These are phyloP conservation scores for Astraeus odoratus DNA, from an alignment of 768 basidiomycete genomes.

Conservation along the genomic window DNA sequence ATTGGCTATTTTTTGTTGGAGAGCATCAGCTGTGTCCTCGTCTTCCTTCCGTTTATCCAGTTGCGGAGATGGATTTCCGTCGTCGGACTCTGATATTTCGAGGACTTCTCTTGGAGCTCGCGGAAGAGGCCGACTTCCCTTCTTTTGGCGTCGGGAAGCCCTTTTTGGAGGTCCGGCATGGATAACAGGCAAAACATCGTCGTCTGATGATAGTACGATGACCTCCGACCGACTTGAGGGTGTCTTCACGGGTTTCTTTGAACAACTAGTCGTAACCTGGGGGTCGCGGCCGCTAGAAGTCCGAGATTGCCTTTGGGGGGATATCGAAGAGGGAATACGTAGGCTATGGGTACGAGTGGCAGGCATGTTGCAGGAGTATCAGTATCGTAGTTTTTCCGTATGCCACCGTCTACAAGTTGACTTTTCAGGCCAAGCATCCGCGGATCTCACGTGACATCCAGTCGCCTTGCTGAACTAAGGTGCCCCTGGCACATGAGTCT, in stretches of 20 bases:
- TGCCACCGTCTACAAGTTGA: no score
- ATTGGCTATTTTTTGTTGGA: conserved; percentile 36
- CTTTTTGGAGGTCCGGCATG: conserved; percentile 12
- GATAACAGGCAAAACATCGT: conserved; percentile 18
- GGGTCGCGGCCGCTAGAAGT: background rate
- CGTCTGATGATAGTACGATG: conserved; percentile 31
- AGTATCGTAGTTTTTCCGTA: no score
- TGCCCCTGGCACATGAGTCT: no score
- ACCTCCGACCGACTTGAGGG: conserved; percentile 16
- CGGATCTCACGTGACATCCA: background rate
- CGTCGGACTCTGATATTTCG: conserved; percentile 56
- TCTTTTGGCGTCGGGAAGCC: conserved; percentile 4
- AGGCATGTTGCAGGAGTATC: background rate
- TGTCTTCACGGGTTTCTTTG: conserved; percentile 12
- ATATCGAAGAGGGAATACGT: background rate
- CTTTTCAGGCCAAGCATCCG: background rate
- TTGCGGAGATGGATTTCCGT: conserved; percentile 13
- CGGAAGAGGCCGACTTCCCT: conserved; percentile 9
- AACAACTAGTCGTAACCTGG: background rate
- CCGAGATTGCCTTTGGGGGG: background rate
- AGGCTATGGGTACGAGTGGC: background rate
- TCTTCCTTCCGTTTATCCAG: conserved; percentile 13
- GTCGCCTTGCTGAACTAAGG: no score
- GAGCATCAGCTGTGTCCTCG: conserved; percentile 8
- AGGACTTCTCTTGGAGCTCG: conserved; percentile 34